Base-by-base conservation (phyloP, 2,329 filamentous ascomycete species). In the Penicillium janthinellum region DNA sequence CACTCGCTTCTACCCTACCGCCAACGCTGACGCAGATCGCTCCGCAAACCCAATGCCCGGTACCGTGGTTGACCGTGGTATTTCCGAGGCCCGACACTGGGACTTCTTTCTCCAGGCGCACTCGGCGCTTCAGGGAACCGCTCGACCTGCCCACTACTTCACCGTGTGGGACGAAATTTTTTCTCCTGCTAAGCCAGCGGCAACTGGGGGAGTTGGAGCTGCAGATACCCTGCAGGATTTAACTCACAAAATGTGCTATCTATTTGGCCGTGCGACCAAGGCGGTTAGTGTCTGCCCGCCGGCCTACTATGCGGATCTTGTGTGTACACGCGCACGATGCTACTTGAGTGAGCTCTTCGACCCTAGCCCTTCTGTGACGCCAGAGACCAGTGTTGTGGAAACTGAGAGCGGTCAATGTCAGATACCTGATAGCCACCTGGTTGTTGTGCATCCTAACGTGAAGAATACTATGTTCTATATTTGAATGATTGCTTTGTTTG, bases 91-190 rank as follows among this genome's bases (percentile, higher is more conserved):
- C 6, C 83, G 86, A 1, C 85, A 88, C 69, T 95, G 90, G 84
- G 92, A 96, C 73, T 96, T 96, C 74, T 96, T 87, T 78, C 79
- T 96, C 0, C 89, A 93, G 41, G 89, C 92, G 0, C 93, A 97
- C 71, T 83, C 86, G 15, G 90, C 90, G 0, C 79, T 96, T 5
- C 87, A 96, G 73, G 92, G 92, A 0, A 96, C 93, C 0, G 91
- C 91, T 0, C 85, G 90, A 0, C 90, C 92, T 0, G 90, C 90
- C 0, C 93, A 96, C 70, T 97, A 97, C 73, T 88, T 86, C 15
- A 89, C 95, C 0, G 79, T 87, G 25, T 77, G 87, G 41, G 88
- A 90, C 65, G 88, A 90, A 73, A 85, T 91, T 53, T 90, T 91
- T 79, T 76, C 79, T 11, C 61, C 64, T 1, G 15, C 65, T 17